Evolutionary conservation across 495 filamentous ascomycete genomes (phyloP).

Genomic region (Barbatosphaeria neglecta): DNA sequence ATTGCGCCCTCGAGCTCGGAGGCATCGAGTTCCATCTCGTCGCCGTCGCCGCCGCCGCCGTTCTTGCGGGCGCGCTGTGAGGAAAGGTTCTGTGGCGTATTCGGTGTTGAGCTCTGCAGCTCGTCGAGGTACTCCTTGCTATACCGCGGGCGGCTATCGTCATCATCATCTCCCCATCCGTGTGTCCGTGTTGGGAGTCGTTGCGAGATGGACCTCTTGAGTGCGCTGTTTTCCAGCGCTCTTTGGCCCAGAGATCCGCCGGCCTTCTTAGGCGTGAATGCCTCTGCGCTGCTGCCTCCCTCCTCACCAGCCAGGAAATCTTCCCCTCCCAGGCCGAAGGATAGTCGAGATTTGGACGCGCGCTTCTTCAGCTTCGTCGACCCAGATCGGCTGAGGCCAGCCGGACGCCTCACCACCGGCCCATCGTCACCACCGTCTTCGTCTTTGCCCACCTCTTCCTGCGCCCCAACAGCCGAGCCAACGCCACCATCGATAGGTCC

Average conservation of each 20-base stretch:
- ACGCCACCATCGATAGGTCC: slow-evolving; percentile 4
- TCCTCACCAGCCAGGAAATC: slow-evolving; percentile 35
- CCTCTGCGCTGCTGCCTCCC: slow-evolving; percentile 37
- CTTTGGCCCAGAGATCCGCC: slow-evolving; percentile 51
- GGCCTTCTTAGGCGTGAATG: slow-evolving; percentile 52
- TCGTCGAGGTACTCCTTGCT: slow-evolving; percentile 78
- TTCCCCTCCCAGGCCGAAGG: slow-evolving; percentile 59
- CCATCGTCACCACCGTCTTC: slow-evolving; percentile 25
- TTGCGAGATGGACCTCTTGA: slow-evolving; percentile 31
- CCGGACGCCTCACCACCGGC: slow-evolving; percentile 24
- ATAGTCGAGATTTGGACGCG: slow-evolving; percentile 56
- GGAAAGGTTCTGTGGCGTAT: slow-evolving; percentile 51
- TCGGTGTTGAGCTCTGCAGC: slow-evolving; percentile 69
- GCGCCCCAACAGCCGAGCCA: slow-evolving; percentile 8
- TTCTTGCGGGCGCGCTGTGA: slow-evolving; percentile 16
- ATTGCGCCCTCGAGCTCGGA: slow-evolving; percentile 46
- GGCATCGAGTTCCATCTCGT: slow-evolving; percentile 40
- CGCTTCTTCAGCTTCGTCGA: slow-evolving; percentile 46
- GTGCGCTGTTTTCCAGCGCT: slow-evolving; percentile 59
- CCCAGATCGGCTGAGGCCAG: slow-evolving; percentile 17
- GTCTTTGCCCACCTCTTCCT: slow-evolving; percentile 22
- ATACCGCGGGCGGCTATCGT: slow-evolving; percentile 68
- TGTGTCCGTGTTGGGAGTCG: slow-evolving; percentile 43
- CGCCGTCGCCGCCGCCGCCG: no score
- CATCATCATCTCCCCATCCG: slow-evolving; percentile 31